Conservation (phyloP, 2,329 filamentous ascomycete genomes). For the Zymoseptoria crescenta region DNA sequence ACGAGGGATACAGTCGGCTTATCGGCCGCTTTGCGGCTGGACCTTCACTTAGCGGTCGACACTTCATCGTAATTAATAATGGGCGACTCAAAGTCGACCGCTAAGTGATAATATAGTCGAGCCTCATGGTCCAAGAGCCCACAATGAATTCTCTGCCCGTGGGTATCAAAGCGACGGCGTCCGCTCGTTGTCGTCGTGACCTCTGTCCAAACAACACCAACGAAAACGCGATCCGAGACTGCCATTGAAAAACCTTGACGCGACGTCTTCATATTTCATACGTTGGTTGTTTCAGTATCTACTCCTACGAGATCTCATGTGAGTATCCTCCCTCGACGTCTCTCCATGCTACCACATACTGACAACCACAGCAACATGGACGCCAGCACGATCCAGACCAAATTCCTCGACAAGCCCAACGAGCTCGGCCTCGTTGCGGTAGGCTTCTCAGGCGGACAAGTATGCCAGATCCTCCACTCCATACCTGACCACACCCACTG, state of each 20-base stretch:
- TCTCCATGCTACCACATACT: not conserved
- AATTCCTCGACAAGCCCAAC: slow-evolving; percentile 70
- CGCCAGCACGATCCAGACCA: slow-evolving; percentile 53
- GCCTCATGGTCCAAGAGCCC: not conserved
- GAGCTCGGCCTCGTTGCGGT: slow-evolving; percentile 90
- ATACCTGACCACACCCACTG: slow-evolving; percentile 2
- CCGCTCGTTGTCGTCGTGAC: not conserved
- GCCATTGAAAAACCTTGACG: not conserved
- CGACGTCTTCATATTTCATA: not conserved
- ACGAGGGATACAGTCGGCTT: not conserved
- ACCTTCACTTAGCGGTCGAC: not conserved
- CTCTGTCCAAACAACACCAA: not conserved
- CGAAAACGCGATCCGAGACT: not conserved
- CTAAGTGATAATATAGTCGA: not conserved
- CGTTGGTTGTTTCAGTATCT: not conserved
- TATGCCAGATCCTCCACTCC: slow-evolving; percentile 35
- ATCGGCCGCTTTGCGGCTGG: not conserved
- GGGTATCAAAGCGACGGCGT: not conserved
- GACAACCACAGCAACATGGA: slow-evolving; percentile 22
- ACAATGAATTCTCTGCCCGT: not conserved
- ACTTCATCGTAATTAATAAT: not conserved
- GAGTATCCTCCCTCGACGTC: not conserved
- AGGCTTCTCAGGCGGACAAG: slow-evolving; percentile 93
- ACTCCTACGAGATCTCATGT: not conserved
- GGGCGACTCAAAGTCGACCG: not conserved